Percentiles rank a stretch among this genome's conserved stretches.
Evolutionary conservation across 768 basidiomycete species (phyloP).

Genomic region (Kwoniella shandongensis): DNA sequence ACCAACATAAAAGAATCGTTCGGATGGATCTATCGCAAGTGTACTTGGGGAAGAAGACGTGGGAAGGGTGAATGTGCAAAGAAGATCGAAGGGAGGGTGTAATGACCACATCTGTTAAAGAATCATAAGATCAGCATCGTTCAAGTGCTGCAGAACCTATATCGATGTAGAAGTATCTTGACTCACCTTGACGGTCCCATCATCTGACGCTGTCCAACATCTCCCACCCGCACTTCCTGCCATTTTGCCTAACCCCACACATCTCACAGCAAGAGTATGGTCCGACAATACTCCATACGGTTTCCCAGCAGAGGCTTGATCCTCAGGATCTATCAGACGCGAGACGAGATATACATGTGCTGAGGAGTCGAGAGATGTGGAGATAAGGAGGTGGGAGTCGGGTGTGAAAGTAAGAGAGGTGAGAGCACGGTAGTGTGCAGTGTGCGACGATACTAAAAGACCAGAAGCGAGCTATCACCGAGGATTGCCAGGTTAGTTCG

Average conservation of each 20-base stretch:
- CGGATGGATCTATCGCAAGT: conserved; percentile 76
- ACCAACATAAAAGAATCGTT: conserved; percentile 84
- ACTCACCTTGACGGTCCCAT: conserved; percentile 85
- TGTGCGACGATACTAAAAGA: conserved; percentile 86
- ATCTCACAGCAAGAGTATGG: conserved; percentile 86
- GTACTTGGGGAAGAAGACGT: conserved; percentile 62
- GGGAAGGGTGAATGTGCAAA: conserved; percentile 87
- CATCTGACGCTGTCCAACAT: conserved; percentile 72
- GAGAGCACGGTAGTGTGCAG: conserved; percentile 91
- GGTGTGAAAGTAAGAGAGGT: conserved; percentile 77
- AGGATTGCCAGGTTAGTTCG: too few relatives aligned
- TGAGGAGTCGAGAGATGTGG: conserved; percentile 86
- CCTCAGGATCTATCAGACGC: conserved; percentile 42
- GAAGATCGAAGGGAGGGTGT: conserved; percentile 63
- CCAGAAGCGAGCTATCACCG: conserved; percentile 78
- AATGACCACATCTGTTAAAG: conserved; percentile 46
- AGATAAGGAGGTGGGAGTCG: conserved; percentile 75
- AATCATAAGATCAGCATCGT: conserved; percentile 2
- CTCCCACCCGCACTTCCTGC: conserved; percentile 66
- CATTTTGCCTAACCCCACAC: conserved; percentile 73
- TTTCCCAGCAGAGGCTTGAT: conserved; percentile 58
- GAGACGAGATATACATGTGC: conserved; percentile 65
- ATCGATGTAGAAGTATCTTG: background rate
- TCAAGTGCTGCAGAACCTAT: background rate
- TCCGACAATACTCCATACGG: conserved; percentile 81